Conservation (phyloP, 2,329 filamentous ascomycete species). For the Aspergillus costaricaensis region DNA sequence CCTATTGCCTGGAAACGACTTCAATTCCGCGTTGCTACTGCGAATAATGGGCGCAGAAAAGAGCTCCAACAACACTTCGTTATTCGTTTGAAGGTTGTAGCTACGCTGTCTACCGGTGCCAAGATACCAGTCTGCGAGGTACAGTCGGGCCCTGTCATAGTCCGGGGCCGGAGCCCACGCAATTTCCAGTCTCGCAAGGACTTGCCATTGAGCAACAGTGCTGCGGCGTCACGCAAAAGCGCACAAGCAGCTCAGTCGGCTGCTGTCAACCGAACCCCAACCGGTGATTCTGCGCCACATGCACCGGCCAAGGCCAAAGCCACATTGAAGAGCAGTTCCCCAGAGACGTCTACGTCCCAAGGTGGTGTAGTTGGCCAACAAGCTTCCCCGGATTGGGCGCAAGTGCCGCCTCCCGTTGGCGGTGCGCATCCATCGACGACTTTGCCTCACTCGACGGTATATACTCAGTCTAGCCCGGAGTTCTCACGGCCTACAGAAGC, state of each 20-base stretch:
- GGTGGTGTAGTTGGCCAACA: constrained; percentile 30
- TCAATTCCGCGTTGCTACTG: constrained; percentile 92
- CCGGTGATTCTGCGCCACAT: constrained; percentile 32
- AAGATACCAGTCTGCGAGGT: constrained; percentile 82
- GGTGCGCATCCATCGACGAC: constrained; percentile 19
- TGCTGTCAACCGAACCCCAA: constrained; percentile 35
- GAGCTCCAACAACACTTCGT: constrained; percentile 97
- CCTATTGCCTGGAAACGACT: constrained; percentile 92
- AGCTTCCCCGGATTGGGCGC: constrained; percentile 39
- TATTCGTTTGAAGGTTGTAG: constrained; percentile 81
- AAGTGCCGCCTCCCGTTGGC: constrained; percentile 32
- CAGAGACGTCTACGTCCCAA: constrained; percentile 36
- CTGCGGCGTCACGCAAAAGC: constrained; percentile 75
- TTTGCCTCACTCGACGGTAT: constrained; percentile 39
- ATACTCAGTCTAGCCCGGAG: constrained; percentile 57
- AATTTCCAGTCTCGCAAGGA: constrained; percentile 96
- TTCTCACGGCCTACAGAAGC: constrained; percentile 45
- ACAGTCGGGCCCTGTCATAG: constrained; percentile 86
- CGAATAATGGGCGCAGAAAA: constrained; percentile 92
- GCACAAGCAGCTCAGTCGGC: constrained; percentile 44
- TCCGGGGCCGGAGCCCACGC: constrained; percentile 85
- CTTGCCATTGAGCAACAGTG: constrained; percentile 79
- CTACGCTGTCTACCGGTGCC: constrained; percentile 77
- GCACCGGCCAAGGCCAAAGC: constrained; percentile 33
- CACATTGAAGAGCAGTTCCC: constrained; percentile 38